These are phyloP conservation scores for Pontederia crassipes DNA, from an alignment of 176 grass and related monocot genomes.

Conservation along the genomic window DNA sequence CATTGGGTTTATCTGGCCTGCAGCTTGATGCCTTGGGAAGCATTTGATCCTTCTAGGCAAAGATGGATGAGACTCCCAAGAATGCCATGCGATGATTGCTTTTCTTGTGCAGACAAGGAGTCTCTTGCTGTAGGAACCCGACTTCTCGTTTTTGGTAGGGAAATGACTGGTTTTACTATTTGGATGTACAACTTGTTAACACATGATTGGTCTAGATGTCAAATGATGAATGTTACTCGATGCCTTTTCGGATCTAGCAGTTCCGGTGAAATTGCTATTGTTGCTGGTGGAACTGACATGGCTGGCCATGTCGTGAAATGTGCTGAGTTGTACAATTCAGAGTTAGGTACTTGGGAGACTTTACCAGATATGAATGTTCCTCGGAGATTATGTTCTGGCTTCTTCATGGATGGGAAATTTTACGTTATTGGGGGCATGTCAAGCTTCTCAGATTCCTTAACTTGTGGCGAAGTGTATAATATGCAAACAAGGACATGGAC, in stretches of 20 bases:
- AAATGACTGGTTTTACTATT: conserved; percentile 65
- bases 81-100: conserved; percentile 75
- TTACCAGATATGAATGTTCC: conserved; percentile 60
- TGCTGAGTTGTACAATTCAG: conserved; percentile 74
- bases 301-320: conserved; percentile 50
- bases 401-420: conserved; percentile 90
- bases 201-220: conserved; percentile 46
- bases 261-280: conserved; percentile 55
- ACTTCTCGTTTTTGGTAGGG: conserved; percentile 78
- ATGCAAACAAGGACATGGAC: conserved; percentile 62
- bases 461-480: conserved; percentile 72
- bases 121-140: conserved; percentile 73
- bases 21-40: conserved; percentile 77
- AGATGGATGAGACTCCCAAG: conserved; percentile 73
- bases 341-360: conserved; percentile 43
- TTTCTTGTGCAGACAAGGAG: conserved; percentile 77
- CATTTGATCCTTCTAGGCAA: conserved; percentile 49
- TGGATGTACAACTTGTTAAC: conserved; percentile 67
- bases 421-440: conserved; percentile 75
- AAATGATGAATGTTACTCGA: conserved; percentile 61
- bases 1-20: conserved; percentile 74
- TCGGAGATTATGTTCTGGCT: conserved; percentile 56
- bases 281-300: conserved; percentile 72
- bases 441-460: conserved; percentile 40
- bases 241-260: conserved; percentile 68